These are phyloP conservation scores for Pichia eremophila DNA, from an alignment of 805 yeast species.

Conservation along the genomic window DNA sequence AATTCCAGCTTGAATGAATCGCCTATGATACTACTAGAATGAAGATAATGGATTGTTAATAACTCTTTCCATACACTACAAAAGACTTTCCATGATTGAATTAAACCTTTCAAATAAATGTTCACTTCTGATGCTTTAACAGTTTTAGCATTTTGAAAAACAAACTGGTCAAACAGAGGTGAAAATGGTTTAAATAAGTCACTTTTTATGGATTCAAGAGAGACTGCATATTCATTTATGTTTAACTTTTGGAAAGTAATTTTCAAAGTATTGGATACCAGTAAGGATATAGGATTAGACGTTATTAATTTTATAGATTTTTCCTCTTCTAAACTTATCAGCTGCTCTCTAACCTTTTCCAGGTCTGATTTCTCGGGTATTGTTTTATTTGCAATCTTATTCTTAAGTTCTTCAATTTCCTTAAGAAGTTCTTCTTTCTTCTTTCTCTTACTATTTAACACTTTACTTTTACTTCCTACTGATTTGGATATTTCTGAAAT, in stretches of 20 bases:
- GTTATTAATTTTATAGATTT: constrained; percentile 9
- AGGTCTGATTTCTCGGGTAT: constrained; percentile 15
- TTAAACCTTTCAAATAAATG: not conserved
- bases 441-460: not conserved
- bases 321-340: constrained; percentile 9
- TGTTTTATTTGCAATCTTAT: not conserved
- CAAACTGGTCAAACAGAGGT: not conserved
- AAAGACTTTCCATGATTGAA: constrained; percentile 2
- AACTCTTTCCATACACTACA: constrained; percentile 8
- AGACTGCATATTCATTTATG: not conserved
- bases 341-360: constrained; percentile 4
- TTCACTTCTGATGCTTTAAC: not conserved
- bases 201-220: not conserved
- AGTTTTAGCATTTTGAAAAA: not conserved
- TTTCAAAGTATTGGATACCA: not conserved
- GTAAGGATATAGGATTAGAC: not conserved
- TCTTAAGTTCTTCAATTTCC: constrained; percentile 4
- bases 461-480: not conserved
- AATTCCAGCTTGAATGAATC: constrained; percentile 1
- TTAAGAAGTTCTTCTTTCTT: not conserved
- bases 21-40: not conserved
- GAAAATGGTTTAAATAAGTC: constrained; percentile 4
- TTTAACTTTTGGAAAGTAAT: not conserved
- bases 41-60: constrained; percentile 1
- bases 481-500: not conserved